Conservation (phyloP, 257 asterid species). For the Solanum pinnatisectum region DNA sequence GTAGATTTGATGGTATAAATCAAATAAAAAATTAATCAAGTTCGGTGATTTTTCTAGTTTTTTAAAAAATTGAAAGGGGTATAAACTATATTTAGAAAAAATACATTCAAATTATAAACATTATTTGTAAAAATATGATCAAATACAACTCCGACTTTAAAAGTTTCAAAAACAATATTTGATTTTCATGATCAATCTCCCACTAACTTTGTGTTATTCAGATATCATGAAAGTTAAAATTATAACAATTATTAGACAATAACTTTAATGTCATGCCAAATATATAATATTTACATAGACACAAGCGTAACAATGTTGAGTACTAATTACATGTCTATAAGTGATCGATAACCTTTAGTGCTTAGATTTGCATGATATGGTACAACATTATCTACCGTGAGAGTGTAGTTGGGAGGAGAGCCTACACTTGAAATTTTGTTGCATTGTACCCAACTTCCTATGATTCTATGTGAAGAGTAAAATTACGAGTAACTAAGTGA, state of each 20-base stretch:
- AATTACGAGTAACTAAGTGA: too few species aligned
- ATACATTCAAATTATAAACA: neutral
- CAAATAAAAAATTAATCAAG: too few species aligned
- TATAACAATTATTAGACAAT: neutral
- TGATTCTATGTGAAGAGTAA: too few species aligned
- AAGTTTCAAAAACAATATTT: too few species aligned
- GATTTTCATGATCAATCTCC: too few species aligned
- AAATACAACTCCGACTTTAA: neutral
- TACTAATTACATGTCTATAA: neutral
- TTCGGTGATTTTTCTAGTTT: too few species aligned
- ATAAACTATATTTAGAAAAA: too few species aligned
- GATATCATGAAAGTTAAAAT: too few species aligned
- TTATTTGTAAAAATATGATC: too few species aligned
- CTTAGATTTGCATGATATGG: neutral
- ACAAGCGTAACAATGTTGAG: neutral
- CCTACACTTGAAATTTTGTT: neutral
- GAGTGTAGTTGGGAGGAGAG: neutral
- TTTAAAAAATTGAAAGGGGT: too few species aligned
- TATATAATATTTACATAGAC: neutral
- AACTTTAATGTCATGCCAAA: neutral
- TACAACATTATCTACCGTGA: neutral
- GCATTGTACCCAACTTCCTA: neutral
- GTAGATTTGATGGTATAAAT: too few species aligned
- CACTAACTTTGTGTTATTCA: neutral
- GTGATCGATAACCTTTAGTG: neutral